These are phyloP conservation scores for Echites panduratus DNA, from an alignment of 257 asterid genomes.

Conservation along the genomic window DNA sequence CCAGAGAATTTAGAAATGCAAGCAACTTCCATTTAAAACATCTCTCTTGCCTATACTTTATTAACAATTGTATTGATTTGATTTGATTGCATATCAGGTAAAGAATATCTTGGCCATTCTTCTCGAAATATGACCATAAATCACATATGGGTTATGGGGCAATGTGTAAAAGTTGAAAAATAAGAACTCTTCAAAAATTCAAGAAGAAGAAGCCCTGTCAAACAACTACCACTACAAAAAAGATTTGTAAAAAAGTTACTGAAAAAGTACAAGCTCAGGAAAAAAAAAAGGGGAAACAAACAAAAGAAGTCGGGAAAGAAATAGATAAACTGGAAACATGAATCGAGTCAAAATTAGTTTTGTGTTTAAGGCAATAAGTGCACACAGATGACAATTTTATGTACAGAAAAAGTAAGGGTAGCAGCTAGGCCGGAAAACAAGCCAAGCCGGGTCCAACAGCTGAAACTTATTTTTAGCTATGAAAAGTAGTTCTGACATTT, in stretches of 20 bases:
- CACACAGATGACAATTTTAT: neutral
- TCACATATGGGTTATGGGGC: neutral
- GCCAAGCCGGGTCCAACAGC: neutral
- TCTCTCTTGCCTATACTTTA: neutral
- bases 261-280: no score
- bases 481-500: neutral
- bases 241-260: neutral
- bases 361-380: neutral
- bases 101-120: neutral
- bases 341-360: no score
- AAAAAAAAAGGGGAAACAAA: no score
- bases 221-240: neutral
- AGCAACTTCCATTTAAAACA: neutral
- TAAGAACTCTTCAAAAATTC: neutral
- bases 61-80: neutral
- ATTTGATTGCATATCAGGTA: neutral
- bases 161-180: neutral
- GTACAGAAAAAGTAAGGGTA: neutral
- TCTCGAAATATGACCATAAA: neutral
- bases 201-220: neutral
- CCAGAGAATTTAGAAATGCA: constrained; percentile 1
- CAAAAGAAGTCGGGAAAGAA: no score
- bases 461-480: neutral
- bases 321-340: neutral
- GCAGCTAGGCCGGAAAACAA: neutral